These are phyloP conservation scores for Silene conica DNA, from an alignment of 148 eudicot genomes.

Conservation along the genomic window DNA sequence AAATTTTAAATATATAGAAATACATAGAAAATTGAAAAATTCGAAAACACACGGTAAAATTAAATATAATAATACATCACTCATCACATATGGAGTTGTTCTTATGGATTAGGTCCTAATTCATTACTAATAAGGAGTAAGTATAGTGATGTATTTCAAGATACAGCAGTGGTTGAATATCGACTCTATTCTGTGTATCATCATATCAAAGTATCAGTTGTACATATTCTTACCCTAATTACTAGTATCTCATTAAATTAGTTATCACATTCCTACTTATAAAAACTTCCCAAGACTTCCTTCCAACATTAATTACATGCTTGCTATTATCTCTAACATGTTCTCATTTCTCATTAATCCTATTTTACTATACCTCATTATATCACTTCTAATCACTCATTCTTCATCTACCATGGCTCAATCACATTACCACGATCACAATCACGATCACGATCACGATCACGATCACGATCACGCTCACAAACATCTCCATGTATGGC, in stretches of 20 bases:
- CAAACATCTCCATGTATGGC: constrained; percentile 34
- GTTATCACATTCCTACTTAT: background rate
- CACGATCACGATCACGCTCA: too few species aligned
- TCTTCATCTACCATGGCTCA: constrained; percentile 6
- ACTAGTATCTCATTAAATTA: too few species aligned
- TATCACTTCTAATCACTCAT: background rate
- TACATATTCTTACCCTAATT: too few species aligned
- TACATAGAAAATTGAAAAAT: too few species aligned
- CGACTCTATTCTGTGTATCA: too few species aligned
- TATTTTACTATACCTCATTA: constrained; percentile 7
- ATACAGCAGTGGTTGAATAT: too few species aligned
- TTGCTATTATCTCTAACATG: constrained; percentile 8
- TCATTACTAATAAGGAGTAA: constrained; percentile 8
- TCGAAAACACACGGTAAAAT: too few species aligned
- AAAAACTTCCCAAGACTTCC: background rate
- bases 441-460: too few species aligned
- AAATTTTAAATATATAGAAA: too few species aligned
- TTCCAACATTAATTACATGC: background rate
- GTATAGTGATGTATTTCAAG: too few species aligned
- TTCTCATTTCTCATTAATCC: constrained; percentile 10
- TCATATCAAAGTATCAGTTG: too few species aligned
- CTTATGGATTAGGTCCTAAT: constrained; percentile 7
- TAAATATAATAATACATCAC: background rate
- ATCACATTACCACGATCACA: constrained; percentile 9
- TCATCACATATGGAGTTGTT: background rate